phyloP scores from a whole-genome alignment of 345 rosid species.

The Reutealis trisperma region DNA sequence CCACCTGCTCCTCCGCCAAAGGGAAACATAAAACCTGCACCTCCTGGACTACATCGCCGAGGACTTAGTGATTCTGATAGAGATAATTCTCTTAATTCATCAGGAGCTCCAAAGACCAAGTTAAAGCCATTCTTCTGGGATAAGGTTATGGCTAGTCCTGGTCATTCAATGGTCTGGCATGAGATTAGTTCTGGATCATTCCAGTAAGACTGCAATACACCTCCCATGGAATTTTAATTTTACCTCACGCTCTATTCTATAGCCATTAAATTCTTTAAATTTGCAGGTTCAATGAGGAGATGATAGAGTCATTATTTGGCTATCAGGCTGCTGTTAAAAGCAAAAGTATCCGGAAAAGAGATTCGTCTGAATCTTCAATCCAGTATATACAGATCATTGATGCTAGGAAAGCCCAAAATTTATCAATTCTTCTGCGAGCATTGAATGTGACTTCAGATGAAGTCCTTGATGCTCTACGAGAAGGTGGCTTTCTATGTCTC shows the following conservation, averaged over 20 bases:
- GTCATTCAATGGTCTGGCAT: conserved; percentile 36
- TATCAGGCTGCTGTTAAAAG: conserved; percentile 9
- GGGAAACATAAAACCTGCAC: conserved; percentile 18
- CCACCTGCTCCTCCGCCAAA: conserved; percentile 35
- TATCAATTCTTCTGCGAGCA: conserved; percentile 34
- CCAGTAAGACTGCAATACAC: conserved; percentile 22
- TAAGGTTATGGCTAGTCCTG: conserved; percentile 29
- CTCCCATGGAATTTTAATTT: neutral
- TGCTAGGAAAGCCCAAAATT: conserved; percentile 32
- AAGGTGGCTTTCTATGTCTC: conserved; percentile 19
- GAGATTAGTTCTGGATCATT: conserved; percentile 33
- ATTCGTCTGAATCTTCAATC: conserved; percentile 14
- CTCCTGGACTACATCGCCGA: conserved; percentile 13
- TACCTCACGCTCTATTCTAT: neutral
- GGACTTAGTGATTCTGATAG: neutral
- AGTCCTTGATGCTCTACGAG: conserved; percentile 29
- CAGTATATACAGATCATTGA: conserved; percentile 28
- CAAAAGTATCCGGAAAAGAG: conserved; percentile 21
- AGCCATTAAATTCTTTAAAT: neutral
- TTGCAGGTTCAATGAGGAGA: conserved; percentile 36
- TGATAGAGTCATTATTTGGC: conserved; percentile 37
- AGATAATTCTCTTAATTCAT: conserved; percentile 4
- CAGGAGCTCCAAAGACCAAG: conserved; percentile 22
- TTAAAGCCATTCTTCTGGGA: conserved; percentile 38
- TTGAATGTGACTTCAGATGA: conserved; percentile 34